Percentiles rank a stretch among this genome's conserved stretches.
phyloP scores from a whole-genome alignment of 2,329 filamentous ascomycete species.

The Cercospora sp. region DNA sequence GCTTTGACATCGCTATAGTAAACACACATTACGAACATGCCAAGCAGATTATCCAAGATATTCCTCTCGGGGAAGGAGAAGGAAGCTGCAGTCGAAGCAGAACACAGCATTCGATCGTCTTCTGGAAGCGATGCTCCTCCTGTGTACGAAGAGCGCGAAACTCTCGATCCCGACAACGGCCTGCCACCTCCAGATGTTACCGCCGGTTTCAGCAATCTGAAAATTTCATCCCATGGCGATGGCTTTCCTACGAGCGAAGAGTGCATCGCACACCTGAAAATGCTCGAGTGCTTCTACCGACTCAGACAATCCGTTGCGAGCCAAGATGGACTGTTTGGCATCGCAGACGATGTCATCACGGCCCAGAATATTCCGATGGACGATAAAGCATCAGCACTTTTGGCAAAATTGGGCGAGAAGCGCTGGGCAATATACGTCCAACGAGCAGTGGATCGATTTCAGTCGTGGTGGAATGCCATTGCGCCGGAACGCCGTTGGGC shows the following conservation, averaged over 20 bases:
- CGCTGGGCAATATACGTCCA: constrained; percentile 71
- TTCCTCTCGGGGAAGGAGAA: constrained; percentile 35
- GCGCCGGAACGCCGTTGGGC: constrained; percentile 30
- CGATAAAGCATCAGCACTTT: constrained; percentile 31
- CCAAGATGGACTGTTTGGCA: constrained; percentile 65
- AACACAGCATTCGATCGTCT: constrained; percentile 19
- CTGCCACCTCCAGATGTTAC: constrained; percentile 33
- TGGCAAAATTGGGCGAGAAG: constrained; percentile 65
- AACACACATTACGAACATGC: constrained; percentile 25
- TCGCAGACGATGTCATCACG: constrained; percentile 45
- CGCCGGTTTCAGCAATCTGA: constrained; percentile 34
- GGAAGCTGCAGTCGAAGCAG: constrained; percentile 32
- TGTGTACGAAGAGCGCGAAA: constrained; percentile 26
- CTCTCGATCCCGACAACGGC: constrained; percentile 29
- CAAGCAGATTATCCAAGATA: constrained; percentile 33
- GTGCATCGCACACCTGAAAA: constrained; percentile 71
- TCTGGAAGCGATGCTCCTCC: constrained; percentile 25
- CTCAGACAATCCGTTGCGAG: constrained; percentile 68
- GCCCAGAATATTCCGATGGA: constrained; percentile 36
- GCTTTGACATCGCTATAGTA: not conserved
- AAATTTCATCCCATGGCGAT: constrained; percentile 35
- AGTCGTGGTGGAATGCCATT: constrained; percentile 60
- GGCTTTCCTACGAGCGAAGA: constrained; percentile 51
- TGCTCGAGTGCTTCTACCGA: constrained; percentile 66
- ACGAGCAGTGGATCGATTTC: constrained; percentile 67